phyloP scores from a whole-genome alignment of 305 asterid species.

The Rubia balearica region DNA sequence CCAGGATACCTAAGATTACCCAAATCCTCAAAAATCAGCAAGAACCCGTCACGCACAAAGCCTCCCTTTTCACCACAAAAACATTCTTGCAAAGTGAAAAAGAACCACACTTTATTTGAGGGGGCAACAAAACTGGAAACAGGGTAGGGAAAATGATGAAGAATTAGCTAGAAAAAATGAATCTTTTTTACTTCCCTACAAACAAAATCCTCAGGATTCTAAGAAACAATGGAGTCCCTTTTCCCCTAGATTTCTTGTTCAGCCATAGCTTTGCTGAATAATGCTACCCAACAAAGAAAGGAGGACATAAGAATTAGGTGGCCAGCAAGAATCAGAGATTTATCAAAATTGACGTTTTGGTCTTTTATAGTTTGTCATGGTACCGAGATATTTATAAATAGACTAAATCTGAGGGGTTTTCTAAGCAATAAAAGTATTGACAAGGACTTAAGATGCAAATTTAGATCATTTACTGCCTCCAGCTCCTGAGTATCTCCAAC shows the following conservation, averaged over 20 bases:
- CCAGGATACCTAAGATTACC: not conserved
- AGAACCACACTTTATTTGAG: not conserved
- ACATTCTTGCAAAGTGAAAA: slow-evolving; percentile 14
- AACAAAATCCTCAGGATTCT: slow-evolving; percentile 7
- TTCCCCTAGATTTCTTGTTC: not conserved
- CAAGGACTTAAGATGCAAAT: not conserved
- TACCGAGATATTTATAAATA: not conserved
- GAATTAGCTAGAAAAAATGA: not conserved
- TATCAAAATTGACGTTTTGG: not conserved
- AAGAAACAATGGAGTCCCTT: slow-evolving; percentile 6
- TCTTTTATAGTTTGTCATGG: not conserved
- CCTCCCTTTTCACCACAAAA: slow-evolving; percentile 5
- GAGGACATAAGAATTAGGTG: slow-evolving; percentile 9
- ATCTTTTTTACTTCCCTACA: not conserved
- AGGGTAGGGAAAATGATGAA: not conserved
- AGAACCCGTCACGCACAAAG: slow-evolving; percentile 12
- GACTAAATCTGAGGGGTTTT: not conserved
- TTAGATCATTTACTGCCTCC: not conserved
- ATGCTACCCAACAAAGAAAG: not conserved
- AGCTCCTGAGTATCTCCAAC: not conserved
- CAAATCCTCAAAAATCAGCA: slow-evolving; percentile 12
- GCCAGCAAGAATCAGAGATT: slow-evolving; percentile 6
- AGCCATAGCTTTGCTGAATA: not conserved
- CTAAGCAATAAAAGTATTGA: not conserved
- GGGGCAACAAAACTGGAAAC: slow-evolving; percentile 3